phyloP scores from a whole-genome alignment of 2,329 filamentous ascomycete genomes.

The Cercospora berteroae region DNA sequence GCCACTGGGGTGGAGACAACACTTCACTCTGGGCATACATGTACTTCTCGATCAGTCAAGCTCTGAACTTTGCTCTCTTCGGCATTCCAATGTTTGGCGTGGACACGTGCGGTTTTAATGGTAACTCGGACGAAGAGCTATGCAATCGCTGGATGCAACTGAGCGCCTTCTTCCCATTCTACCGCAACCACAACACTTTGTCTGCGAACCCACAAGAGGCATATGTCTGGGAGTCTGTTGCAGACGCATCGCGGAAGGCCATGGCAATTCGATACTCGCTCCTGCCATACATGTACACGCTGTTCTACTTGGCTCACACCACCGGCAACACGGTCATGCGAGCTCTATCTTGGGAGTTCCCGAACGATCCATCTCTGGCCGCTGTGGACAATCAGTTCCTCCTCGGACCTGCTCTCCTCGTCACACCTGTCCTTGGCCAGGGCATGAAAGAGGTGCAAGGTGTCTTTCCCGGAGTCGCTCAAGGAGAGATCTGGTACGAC shows the following conservation, averaged over 20 bases:
- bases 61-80: constrained; percentile 70
- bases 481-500: constrained; percentile 69
- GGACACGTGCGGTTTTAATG: constrained; percentile 57
- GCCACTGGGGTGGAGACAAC: constrained; percentile 69
- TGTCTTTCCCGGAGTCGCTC: constrained; percentile 65
- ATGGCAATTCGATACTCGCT: constrained; percentile 70
- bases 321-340: constrained; percentile 69
- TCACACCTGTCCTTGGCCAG: constrained; percentile 66
- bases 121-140: constrained; percentile 32
- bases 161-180: constrained; percentile 73
- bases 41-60: constrained; percentile 74
- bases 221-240: constrained; percentile 66
- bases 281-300: constrained; percentile 73
- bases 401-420: constrained; percentile 63
- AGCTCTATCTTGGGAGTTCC: constrained; percentile 72
- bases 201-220: constrained; percentile 66
- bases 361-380: constrained; percentile 65
- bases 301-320: constrained; percentile 65
- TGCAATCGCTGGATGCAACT: constrained; percentile 36
- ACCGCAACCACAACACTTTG: constrained; percentile 70
- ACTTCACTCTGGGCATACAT: constrained; percentile 73
- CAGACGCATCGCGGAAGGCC: constrained; percentile 61
- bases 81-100: constrained; percentile 75
- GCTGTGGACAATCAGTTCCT: constrained; percentile 70
- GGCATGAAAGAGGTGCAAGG: constrained; percentile 62